Evolutionary conservation across 2,329 filamentous ascomycete genomes (phyloP), one percentile per base, ranked within the genome.

Genomic region (Monilinia vaccinii-corymbosi): DNA sequence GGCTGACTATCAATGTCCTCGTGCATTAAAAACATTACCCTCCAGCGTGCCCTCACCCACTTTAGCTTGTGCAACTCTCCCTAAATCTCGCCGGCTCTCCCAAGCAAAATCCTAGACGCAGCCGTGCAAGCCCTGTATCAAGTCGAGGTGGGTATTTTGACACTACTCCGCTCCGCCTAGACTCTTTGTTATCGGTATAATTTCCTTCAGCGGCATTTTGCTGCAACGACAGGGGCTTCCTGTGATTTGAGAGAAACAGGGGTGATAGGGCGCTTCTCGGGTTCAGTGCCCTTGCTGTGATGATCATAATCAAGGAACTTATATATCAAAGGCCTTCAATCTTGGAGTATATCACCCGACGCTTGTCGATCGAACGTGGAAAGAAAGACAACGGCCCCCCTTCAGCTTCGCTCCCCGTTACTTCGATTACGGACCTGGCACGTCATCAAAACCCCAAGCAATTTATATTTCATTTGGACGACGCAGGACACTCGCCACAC

Each of bases 401-500:
- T 68, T 61, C 63, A 63, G 65, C 64, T 65, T 66, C 61, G 46
- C 51, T 58, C 38, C 38, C 40, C 57, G 58, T 55, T 61, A 60
- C 58, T 61, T 64, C 62, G 60, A 66, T 68, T 60, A 62, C 47
- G 62, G 66, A 64, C 58, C 44, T 64, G 60, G 64, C 66, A 69
- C 69, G 67, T 70, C 69, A 70, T 67, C 67, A 66, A 68, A 60
- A 63, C 63, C 66, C 58, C 50, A 64, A 65, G 58, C 58, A 68
- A 69, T 67, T 67, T 68, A 68, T 58, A 67, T 64, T 70, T 70
- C 66, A 70, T 70, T 65, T 69, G 64, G 63, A 62, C 64, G 66
- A 67, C 57, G 61, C 67, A 66, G 65, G 62, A 63, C 63, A 67
- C 60, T 66, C 65, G 64, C 64, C 65, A 67, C 63, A 65, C 65